Percentiles rank a stretch among this genome's conserved stretches.
phyloP scores from a whole-genome alignment of 2,329 filamentous ascomycete species.

The Scleromitrula shiraiana region DNA sequence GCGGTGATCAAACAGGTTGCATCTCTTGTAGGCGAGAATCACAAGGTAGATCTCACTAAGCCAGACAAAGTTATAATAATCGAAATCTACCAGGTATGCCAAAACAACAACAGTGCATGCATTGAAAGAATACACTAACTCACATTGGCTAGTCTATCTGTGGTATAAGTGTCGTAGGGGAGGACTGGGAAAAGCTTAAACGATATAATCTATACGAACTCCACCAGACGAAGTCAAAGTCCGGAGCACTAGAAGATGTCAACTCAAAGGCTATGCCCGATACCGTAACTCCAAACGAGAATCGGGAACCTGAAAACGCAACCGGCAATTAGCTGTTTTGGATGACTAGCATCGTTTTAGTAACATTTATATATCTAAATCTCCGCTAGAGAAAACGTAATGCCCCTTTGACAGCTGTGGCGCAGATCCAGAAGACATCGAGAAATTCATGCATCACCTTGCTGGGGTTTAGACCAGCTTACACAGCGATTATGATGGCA shows the following conservation, averaged over 20 bases:
- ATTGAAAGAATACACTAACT: conserved; percentile 12
- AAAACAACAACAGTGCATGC: conserved; percentile 1
- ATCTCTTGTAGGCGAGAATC: conserved; percentile 41
- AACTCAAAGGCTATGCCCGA: conserved; percentile 17
- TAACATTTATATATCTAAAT: not conserved
- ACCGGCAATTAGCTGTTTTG: conserved; percentile 2
- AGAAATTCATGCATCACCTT: not conserved
- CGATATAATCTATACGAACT: conserved; percentile 72
- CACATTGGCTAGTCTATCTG: conserved; percentile 52
- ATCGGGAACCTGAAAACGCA: not conserved
- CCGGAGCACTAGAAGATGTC: not conserved
- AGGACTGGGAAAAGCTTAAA: conserved; percentile 65
- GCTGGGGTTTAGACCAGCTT: conserved; percentile 9
- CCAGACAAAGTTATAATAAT: conserved; percentile 74
- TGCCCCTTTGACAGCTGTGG: not conserved
- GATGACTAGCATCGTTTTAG: conserved; percentile 3
- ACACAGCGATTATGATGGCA: not conserved
- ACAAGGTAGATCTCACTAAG: conserved; percentile 70
- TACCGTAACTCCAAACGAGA: conserved; percentile 22
- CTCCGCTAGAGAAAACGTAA: not conserved
- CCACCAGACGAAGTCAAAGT: conserved; percentile 34
- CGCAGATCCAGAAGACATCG: not conserved
- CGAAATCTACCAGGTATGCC: conserved; percentile 66
- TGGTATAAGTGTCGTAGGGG: conserved; percentile 68
- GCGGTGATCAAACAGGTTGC: conserved; percentile 63